phyloP scores from a whole-genome alignment of 345 rosid species.

The Carallia pectinifolia region DNA sequence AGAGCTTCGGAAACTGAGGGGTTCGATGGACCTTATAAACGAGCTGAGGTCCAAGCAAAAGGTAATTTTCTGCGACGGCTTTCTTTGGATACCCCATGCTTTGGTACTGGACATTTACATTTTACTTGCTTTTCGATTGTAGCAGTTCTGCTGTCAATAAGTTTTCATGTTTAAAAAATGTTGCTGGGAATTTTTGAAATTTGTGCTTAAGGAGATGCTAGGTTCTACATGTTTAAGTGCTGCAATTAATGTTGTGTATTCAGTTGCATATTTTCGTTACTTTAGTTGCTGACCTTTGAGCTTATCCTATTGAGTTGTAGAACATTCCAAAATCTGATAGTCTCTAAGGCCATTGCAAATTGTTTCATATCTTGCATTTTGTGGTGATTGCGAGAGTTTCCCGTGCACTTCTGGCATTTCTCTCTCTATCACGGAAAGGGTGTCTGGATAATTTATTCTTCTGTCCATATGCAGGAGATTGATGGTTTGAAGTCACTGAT shows the following conservation, averaged over 20 bases:
- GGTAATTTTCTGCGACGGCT: constrained; percentile 28
- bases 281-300: no score
- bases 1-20: constrained; percentile 80
- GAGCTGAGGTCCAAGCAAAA: constrained; percentile 70
- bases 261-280: no score
- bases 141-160: no score
- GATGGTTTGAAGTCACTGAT: constrained; percentile 65
- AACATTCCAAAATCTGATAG: background rate
- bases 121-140: background rate
- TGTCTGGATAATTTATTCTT: background rate
- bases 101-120: background rate
- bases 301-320: no score
- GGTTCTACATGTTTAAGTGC: no score
- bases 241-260: no score
- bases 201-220: no score
- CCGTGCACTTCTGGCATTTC: background rate
- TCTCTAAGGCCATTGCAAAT: background rate
- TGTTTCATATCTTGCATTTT: background rate
- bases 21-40: constrained; percentile 67
- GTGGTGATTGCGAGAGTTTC: background rate
- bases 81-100: background rate
- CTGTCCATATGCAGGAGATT: constrained; percentile 55
- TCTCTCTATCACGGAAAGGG: background rate
- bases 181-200: no score
- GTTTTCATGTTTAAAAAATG: no score